These are phyloP conservation scores for Boeremia exigua DNA, from an alignment of 2,329 filamentous ascomycete genomes.

Conservation along the genomic window DNA sequence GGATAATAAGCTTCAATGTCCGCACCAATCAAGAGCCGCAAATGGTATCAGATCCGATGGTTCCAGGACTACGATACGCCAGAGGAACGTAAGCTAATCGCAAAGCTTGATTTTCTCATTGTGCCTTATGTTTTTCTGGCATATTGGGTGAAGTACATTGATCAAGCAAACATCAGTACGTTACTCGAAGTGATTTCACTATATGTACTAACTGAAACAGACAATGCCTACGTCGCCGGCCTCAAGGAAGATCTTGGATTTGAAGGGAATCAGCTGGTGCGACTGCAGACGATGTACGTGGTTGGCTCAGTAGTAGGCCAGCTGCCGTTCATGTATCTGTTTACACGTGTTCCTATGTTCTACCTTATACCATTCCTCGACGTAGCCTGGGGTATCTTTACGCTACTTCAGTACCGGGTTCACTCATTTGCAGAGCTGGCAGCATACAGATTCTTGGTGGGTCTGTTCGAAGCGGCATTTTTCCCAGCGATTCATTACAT, in stretches of 20 bases:
- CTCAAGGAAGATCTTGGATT: constrained; percentile 61
- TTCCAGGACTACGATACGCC: constrained; percentile 52
- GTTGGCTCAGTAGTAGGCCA: constrained; percentile 60
- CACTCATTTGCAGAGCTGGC: constrained; percentile 58
- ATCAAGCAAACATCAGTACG: constrained; percentile 62
- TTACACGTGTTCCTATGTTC: constrained; percentile 53
- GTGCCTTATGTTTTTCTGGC: constrained; percentile 61
- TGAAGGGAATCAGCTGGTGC: constrained; percentile 61
- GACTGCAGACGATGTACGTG: constrained; percentile 61
- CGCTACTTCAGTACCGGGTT: constrained; percentile 61
- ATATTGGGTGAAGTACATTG: constrained; percentile 52
- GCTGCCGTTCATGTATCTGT: constrained; percentile 60
- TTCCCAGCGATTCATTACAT: constrained; percentile 46
- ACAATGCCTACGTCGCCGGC: constrained; percentile 63
- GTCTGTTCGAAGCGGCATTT: constrained; percentile 58
- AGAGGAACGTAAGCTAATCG: constrained; percentile 59
- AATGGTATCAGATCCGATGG: constrained; percentile 39
- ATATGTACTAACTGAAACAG: constrained; percentile 33
- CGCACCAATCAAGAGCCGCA: constrained; percentile 17
- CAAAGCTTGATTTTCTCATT: constrained; percentile 63
- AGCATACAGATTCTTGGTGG: constrained; percentile 62
- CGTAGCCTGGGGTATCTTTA: constrained; percentile 63
- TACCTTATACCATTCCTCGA: constrained; percentile 61
- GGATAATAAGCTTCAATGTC: constrained; percentile 5
- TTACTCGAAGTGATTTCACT: neutral